A percentile compares a stretch with the other conserved stretches of the same genome.
These are phyloP conservation scores for Kluyveromyces lactis DNA, from an alignment of 805 yeast species.

Conservation along the genomic window DNA sequence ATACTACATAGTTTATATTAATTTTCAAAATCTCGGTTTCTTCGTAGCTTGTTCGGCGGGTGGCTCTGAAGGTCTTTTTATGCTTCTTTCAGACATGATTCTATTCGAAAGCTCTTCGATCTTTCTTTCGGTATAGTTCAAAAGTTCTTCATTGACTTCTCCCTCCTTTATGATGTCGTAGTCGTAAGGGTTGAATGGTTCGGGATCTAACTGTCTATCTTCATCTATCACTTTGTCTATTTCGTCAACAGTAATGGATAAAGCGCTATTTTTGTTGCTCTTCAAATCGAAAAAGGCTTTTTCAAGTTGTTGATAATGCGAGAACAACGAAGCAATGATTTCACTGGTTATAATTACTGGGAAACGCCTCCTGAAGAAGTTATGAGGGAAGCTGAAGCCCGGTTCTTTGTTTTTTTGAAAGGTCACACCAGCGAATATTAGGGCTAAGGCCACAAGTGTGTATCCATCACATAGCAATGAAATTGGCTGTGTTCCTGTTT, in stretches of 20 bases:
- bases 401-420: slow-evolving; percentile 21
- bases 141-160: slow-evolving; percentile 22
- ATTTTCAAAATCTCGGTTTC: slow-evolving; percentile 12
- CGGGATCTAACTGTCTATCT: slow-evolving; percentile 5
- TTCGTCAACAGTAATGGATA: slow-evolving; percentile 19
- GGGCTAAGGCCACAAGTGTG: slow-evolving; percentile 22
- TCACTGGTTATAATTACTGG: slow-evolving; percentile 16
- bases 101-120: slow-evolving; percentile 19
- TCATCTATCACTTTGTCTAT: slow-evolving; percentile 21
- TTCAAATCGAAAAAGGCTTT: slow-evolving; percentile 28
- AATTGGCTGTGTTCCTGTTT: slow-evolving; percentile 31
- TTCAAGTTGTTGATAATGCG: slow-evolving; percentile 25
- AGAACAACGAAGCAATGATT: slow-evolving; percentile 19
- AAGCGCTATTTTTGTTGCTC: slow-evolving; percentile 27
- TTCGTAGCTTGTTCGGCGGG: slow-evolving; percentile 9
- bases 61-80: slow-evolving; percentile 12
- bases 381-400: slow-evolving; percentile 23
- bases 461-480: slow-evolving; percentile 28
- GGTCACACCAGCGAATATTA: slow-evolving; percentile 26
- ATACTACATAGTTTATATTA: no score
- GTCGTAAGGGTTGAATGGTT: slow-evolving; percentile 12
- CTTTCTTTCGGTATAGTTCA: slow-evolving; percentile 22
- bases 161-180: slow-evolving; percentile 24
- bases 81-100: slow-evolving; percentile 14
- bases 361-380: slow-evolving; percentile 26